These are phyloP conservation scores for Debaryomyces robertsiae DNA, from an alignment of 1,139 yeast species.

Conservation along the genomic window DNA sequence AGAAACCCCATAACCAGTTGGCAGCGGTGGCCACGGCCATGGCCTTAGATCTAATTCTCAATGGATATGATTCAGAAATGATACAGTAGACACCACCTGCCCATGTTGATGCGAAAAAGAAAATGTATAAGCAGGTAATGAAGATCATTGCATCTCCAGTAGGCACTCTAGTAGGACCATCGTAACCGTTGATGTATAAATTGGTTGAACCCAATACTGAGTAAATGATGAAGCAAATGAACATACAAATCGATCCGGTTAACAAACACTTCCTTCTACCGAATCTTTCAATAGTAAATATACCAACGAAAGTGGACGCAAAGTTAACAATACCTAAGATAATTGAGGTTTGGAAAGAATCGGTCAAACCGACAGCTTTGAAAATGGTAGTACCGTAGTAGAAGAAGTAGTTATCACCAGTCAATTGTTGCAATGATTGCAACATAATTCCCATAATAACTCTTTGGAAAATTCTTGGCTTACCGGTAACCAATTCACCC, in stretches of 20 bases:
- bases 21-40: constrained; percentile 75
- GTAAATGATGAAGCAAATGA: constrained; percentile 60
- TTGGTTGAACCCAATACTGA: constrained; percentile 61
- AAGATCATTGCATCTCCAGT: constrained; percentile 79
- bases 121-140: constrained; percentile 75
- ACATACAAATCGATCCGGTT: constrained; percentile 50
- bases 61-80: constrained; percentile 77
- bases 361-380: constrained; percentile 72
- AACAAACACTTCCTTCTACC: constrained; percentile 73
- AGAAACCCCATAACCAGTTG: constrained; percentile 81
- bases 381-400: constrained; percentile 80
- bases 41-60: constrained; percentile 78
- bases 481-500: constrained; percentile 65
- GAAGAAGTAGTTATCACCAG: constrained; percentile 82
- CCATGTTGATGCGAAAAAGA: constrained; percentile 86
- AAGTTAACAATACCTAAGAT: constrained; percentile 79
- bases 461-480: constrained; percentile 68
- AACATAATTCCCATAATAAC: constrained; percentile 64
- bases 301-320: constrained; percentile 68
- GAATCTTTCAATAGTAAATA: constrained; percentile 65
- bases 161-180: constrained; percentile 38
- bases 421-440: constrained; percentile 73
- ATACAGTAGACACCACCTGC: constrained; percentile 83
- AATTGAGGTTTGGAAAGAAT: constrained; percentile 76
- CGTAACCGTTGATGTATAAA: constrained; percentile 57